Conservation (phyloP, 495 filamentous ascomycete species). For the Aspergillus leporis region DNA sequence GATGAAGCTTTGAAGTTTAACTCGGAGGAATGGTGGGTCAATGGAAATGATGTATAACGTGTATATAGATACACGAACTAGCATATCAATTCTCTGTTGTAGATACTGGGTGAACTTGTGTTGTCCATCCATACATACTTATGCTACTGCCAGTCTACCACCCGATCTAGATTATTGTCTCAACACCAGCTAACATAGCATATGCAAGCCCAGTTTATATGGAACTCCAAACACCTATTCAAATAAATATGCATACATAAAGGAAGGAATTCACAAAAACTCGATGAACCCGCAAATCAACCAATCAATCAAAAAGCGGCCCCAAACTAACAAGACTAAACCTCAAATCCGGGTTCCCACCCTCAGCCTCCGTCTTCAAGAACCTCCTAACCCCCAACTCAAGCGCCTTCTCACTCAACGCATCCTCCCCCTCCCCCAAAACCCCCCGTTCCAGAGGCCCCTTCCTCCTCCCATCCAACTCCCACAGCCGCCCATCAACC, state of each 20-base stretch:
- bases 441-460: slow-evolving; percentile 63
- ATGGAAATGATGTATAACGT: slow-evolving; percentile 2
- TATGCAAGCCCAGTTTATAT: not conserved
- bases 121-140: not conserved
- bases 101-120: not conserved
- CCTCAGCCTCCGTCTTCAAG: slow-evolving; percentile 58
- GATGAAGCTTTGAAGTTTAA: slow-evolving; percentile 86
- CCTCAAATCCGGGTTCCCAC: slow-evolving; percentile 64
- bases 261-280: not conserved
- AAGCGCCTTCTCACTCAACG: slow-evolving; percentile 66
- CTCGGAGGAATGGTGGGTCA: slow-evolving; percentile 63
- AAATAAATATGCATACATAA: slow-evolving; percentile 1
- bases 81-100: not conserved
- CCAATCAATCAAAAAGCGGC: slow-evolving; percentile 56
- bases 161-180: not conserved
- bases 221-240: not conserved
- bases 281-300: not conserved
- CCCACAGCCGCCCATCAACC: slow-evolving; percentile 71
- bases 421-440: slow-evolving; percentile 60
- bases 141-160: not conserved
- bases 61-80: not conserved
- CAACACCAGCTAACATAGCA: not conserved
- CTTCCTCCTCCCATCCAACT: slow-evolving; percentile 79
- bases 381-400: slow-evolving; percentile 59
- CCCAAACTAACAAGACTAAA: slow-evolving; percentile 76